Evolutionary conservation across 163 green algal genomes (phyloP), one percentile per base, ranked within the genome.

Genomic region (Chloroidium sp.): DNA sequence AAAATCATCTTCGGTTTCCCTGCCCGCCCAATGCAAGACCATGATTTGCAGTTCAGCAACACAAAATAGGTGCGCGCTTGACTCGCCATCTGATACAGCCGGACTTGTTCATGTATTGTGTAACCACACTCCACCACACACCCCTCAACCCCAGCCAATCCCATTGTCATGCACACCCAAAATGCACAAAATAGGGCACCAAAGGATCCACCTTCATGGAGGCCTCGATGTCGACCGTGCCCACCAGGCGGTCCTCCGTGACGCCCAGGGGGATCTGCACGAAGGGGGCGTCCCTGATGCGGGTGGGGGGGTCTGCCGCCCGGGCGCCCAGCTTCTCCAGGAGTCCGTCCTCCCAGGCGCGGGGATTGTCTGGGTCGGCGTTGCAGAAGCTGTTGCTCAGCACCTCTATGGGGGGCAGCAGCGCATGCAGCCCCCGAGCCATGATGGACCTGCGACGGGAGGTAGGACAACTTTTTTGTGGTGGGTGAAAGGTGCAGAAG

Each of bases 171-270:
- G 36, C 36, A 36, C 36, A 36, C 36, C 36, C 36, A 36, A 36
- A 36, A 36, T 36, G 36, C 36, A 36, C 36, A 36, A 36, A 36
- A 36, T 36, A 36, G 36, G 64, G 64, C 6, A 6, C 6, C 64
- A 72, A 10, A 72, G 6, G 64, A 10, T 3, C 0, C 79, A 95
- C 92, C 90, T 98, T 97, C 90, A 99, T 98, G 76, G 93, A 98
- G 59, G 94, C 93, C 86, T 99, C 96, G 78, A 99, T 98, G 88
- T 99, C 96, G 14, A 99, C 96, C 1, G 96, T 99, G 80, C 96
- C 96, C 79, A 99, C 92, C 75, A 99, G 89, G 0, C 96, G 89
- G 87, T 99, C 96, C 90, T 99, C 96, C 1, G 96, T 99, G n/a
- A 99, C 95, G 0, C 96, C 96, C 76, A 99, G 89, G 0, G 96